Percentiles rank a stretch among this genome's conserved stretches.
phyloP scores from a whole-genome alignment of 805 yeast species.

The Suhomyces kilbournensis region DNA sequence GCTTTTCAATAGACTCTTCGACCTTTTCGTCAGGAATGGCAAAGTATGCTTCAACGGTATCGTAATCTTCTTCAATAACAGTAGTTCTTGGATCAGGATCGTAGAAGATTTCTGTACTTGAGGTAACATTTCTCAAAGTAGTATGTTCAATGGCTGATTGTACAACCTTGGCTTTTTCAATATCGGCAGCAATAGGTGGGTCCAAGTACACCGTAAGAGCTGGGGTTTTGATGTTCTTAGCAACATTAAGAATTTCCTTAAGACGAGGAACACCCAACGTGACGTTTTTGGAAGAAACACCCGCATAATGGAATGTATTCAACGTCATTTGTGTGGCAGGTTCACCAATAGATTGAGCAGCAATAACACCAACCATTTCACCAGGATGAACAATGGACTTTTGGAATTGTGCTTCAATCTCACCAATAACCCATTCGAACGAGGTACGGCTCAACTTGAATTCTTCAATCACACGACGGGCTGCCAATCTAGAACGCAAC shows the following conservation, averaged over 20 bases:
- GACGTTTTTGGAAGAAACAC: conserved; percentile 95
- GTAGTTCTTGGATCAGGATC: conserved; percentile 98
- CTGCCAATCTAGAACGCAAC: conserved; percentile 86
- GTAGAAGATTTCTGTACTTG: conserved; percentile 95
- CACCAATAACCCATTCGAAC: conserved; percentile 94
- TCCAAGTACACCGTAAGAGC: conserved; percentile 91
- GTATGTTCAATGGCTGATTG: conserved; percentile 98
- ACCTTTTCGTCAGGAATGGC: conserved; percentile 98
- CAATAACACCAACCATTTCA: conserved; percentile 97
- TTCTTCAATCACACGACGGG: conserved; percentile 90
- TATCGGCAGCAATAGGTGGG: conserved; percentile 77
- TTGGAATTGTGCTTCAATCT: conserved; percentile 89
- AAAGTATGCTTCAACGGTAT: conserved; percentile 95
- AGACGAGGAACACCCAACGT: conserved; percentile 97
- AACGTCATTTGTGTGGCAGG: conserved; percentile 98
- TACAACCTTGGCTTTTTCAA: conserved; percentile 89
- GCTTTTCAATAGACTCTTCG: conserved; percentile 88
- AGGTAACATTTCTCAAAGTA: conserved; percentile 87
- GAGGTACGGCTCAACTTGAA: conserved; percentile 80
- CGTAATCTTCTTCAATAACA: conserved; percentile 94
- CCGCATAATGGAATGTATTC: conserved; percentile 97
- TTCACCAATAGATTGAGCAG: conserved; percentile 97
- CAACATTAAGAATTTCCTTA: conserved; percentile 96
- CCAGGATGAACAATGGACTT: conserved; percentile 93
- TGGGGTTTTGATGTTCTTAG: conserved; percentile 99